phyloP scores from a whole-genome alignment of 768 basidiomycete genomes.

The Rhizopogon salebrosus region DNA sequence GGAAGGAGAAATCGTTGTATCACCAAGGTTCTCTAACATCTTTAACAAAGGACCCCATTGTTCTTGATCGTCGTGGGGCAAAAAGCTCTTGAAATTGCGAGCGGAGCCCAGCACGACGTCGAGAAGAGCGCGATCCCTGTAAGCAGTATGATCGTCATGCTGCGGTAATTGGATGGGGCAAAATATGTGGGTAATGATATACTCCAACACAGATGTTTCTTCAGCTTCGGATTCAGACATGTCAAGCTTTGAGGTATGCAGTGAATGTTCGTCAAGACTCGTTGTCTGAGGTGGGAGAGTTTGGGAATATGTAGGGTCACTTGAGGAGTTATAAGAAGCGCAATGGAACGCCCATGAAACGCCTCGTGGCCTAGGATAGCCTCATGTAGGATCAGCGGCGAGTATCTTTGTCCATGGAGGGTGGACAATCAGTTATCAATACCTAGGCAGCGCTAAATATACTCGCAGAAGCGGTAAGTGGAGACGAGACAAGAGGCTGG shows the following conservation, averaged over 20 bases:
- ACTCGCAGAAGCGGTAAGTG: background rate
- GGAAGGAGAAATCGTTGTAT: background rate
- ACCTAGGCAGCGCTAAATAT: background rate
- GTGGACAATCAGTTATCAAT: background rate
- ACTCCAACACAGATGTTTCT: background rate
- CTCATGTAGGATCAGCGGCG: background rate
- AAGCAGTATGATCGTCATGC: no score
- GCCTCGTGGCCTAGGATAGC: background rate
- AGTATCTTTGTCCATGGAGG: background rate
- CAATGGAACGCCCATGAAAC: background rate
- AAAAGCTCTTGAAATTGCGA: background rate
- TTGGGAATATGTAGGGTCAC: background rate
- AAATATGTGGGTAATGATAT: conserved; percentile 7
- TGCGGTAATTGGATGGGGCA: conserved; percentile 4
- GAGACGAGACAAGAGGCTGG: background rate
- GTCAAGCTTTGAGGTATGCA: background rate
- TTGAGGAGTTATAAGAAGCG: background rate
- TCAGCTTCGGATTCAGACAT: background rate
- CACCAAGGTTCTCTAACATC: background rate
- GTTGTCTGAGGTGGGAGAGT: background rate
- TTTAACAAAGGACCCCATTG: background rate
- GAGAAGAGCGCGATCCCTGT: no score
- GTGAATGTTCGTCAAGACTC: background rate
- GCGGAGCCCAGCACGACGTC: conserved; percentile 29
- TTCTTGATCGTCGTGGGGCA: background rate